Base-by-base conservation (phyloP, 108 stramenopile genomes). In the Pinguiococcus pyrenoidosus region DNA sequence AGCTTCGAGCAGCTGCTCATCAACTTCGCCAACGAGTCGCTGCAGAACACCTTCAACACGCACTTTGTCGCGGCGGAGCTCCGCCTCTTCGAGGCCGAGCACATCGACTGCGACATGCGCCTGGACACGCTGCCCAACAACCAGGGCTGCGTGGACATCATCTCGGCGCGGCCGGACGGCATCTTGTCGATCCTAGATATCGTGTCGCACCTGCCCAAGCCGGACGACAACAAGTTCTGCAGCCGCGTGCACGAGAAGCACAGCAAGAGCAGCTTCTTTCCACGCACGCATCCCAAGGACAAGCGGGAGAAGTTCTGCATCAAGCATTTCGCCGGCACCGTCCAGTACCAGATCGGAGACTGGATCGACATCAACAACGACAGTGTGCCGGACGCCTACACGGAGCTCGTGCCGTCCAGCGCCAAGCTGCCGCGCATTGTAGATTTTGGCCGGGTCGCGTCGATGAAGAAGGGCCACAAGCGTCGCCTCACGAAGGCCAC, bases 1-100 rank as follows among this genome's bases (percentile, higher is more conserved):
- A 87, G 85, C 21, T 95, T 89, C 39, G 92, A 88, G 69, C 76
- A 78, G 66, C 70, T 77, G 5, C 44, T 64, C 37, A 72, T 72
- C 58, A 72, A 72, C 44, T 66, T 41, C 63, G 64, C 71, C n/a
- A 72, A 72, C 32, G 71, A 72, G 32, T 27, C 42, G 21, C 56
- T 72, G 25, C 71, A 72, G 63, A 55, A 66, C 26, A 53, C 51
- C 9, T 72, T 69, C 59, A 72, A 65, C 51, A 55, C 58, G 37
- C 44, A 59, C 32, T 56, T 69, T n/a, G 32, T 32, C 27, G 16
- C 10, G 48, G 20, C n/a, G n/a, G n/a, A n/a, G n/a, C n/a, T n/a
- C n/a, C n/a, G n/a, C n/a, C n/a, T n/a, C n/a, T n/a, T n/a, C n/a
- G n/a, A n/a, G n/a, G n/a, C n/a, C n/a, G n/a, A n/a, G n/a, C n/a